Conservation (phyloP, 495 filamentous ascomycete genomes). For the Trichoderma reesei region DNA sequence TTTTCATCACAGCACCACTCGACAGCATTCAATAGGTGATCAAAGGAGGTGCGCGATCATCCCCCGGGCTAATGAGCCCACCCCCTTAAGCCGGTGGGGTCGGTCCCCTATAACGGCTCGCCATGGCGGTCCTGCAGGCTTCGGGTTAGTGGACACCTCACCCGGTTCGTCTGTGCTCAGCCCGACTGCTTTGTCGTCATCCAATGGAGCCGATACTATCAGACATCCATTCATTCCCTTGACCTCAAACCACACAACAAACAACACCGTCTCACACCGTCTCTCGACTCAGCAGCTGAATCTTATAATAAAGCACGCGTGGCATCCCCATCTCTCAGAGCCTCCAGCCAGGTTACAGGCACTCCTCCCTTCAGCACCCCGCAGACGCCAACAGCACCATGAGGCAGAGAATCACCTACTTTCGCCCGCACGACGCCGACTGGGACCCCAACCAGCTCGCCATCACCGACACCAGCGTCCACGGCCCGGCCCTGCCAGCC, state of each 20-base stretch:
- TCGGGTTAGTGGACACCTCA: slow-evolving; percentile 9
- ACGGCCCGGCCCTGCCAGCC: slow-evolving; percentile 47
- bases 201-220: neutral
- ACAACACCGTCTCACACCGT: too few species aligned
- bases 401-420: slow-evolving; percentile 77
- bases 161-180: neutral
- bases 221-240: neutral
- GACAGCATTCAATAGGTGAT: too few species aligned
- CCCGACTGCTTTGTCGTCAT: neutral
- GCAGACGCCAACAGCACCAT: slow-evolving; percentile 44
- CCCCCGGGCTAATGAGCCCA: neutral
- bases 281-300: too few species aligned
- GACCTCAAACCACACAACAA: neutral
- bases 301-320: neutral
- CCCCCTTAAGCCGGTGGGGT: neutral
- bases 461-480: slow-evolving; percentile 39
- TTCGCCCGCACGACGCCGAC: slow-evolving; percentile 51
- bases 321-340: too few species aligned
- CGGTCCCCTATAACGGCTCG: neutral
- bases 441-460: slow-evolving; percentile 51
- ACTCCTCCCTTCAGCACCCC: too few species aligned
- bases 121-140: neutral
- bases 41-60: too few species aligned
- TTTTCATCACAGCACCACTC: too few species aligned
- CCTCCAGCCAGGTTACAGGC: too few species aligned